Percentiles rank a stretch among this genome's conserved stretches.
These are phyloP conservation scores for Adenanthera pavonina DNA, from an alignment of 306 rosid species.

Conservation along the genomic window DNA sequence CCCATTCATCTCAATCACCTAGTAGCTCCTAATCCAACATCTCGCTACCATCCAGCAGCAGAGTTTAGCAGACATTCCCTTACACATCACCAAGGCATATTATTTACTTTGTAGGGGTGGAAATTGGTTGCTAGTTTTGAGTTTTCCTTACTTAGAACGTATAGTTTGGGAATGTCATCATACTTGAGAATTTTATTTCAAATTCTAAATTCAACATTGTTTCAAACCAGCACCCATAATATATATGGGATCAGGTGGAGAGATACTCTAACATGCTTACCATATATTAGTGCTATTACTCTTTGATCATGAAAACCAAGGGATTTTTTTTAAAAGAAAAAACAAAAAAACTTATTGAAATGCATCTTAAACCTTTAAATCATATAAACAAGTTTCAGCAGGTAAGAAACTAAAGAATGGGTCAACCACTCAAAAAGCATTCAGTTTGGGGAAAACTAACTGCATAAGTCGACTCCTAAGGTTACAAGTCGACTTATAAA, in stretches of 20 bases:
- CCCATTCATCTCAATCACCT: slow-evolving; percentile 49
- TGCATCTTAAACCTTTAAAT: too few species aligned
- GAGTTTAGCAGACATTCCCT: slow-evolving; percentile 20
- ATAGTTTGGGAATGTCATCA: slow-evolving; percentile 17
- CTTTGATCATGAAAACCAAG: neutral
- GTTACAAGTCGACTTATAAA: too few species aligned
- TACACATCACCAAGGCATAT: slow-evolving; percentile 26
- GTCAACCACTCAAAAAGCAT: too few species aligned
- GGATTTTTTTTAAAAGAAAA: too few species aligned
- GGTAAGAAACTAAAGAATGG: too few species aligned
- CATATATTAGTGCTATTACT: neutral
- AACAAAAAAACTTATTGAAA: too few species aligned
- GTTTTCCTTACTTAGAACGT: neutral
- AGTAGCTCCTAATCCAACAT: slow-evolving; percentile 40
- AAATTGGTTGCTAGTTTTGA: slow-evolving; percentile 28
- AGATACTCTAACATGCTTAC: neutral
- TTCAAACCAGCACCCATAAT: slow-evolving; percentile 1
- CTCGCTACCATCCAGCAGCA: slow-evolving; percentile 37
- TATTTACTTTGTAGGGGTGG: slow-evolving; percentile 17
- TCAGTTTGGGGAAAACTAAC: too few species aligned
- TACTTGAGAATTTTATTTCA: neutral
- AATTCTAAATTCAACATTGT: neutral
- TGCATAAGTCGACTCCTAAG: too few species aligned
- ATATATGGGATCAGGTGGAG: neutral
- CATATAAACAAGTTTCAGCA: too few species aligned